A percentile compares a stretch with the other conserved stretches of the same genome.
phyloP scores from a whole-genome alignment of 306 rosid genomes.

The Nissolia schottii region DNA sequence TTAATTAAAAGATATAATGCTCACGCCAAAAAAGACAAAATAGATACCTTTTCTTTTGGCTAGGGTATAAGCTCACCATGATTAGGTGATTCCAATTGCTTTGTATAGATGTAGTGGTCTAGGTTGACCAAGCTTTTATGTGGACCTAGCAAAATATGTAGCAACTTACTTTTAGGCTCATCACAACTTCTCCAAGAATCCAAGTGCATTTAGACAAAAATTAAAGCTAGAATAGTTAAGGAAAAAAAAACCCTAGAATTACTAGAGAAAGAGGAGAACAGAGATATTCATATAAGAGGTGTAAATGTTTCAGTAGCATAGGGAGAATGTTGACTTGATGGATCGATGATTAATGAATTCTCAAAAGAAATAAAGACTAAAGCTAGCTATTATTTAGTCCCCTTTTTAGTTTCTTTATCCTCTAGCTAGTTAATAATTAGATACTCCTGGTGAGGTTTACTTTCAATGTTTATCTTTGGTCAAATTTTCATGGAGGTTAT shows the following conservation, averaged over 20 bases:
- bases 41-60: background rate
- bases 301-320: background rate
- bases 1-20: background rate
- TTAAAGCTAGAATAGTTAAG: background rate
- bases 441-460: too few relatives aligned
- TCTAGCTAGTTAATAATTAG: too few relatives aligned
- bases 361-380: background rate
- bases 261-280: background rate
- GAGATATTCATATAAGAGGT: background rate
- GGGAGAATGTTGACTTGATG: background rate
- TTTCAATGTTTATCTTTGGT: background rate
- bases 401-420: background rate
- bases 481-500: background rate
- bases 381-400: background rate
- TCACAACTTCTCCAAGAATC: too few relatives aligned
- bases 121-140: background rate
- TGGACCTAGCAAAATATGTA: background rate
- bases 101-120: background rate
- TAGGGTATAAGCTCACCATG: background rate
- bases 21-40: background rate
- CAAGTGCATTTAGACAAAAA: too few relatives aligned
- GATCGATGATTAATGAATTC: background rate
- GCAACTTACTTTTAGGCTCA: background rate
- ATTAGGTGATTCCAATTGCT: background rate
- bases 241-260: background rate